These are phyloP conservation scores for Russula compacta DNA, from an alignment of 768 basidiomycete genomes.

Conservation along the genomic window DNA sequence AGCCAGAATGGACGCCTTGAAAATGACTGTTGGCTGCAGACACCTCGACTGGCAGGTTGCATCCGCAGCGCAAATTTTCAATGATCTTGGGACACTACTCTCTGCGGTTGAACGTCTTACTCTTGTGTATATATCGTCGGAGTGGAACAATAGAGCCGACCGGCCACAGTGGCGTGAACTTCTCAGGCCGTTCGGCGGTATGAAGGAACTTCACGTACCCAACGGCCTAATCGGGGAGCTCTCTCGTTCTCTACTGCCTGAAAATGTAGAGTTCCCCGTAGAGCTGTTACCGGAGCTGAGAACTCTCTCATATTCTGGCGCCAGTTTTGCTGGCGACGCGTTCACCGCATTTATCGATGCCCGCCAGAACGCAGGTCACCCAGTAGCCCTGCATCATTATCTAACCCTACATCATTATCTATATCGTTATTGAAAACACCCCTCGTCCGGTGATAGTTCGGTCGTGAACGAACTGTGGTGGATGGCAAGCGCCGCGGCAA, in stretches of 20 bases:
- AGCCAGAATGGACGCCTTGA: no score
- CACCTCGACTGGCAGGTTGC: neutral
- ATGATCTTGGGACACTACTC: neutral
- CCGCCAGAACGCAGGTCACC: neutral
- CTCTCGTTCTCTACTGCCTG: neutral
- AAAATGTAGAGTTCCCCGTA: neutral
- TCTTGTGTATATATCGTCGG: neutral
- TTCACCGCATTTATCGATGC: conserved; percentile 14
- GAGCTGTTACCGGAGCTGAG: neutral
- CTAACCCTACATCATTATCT: no score
- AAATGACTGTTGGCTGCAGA: neutral
- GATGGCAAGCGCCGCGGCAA: no score
- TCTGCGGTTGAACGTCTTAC: neutral
- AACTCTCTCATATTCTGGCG: neutral
- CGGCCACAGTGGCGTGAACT: neutral
- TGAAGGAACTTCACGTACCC: neutral
- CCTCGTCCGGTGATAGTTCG: no score
- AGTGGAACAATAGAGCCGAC: neutral
- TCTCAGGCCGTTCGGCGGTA: neutral
- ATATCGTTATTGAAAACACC: no score
- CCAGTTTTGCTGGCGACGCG: no score
- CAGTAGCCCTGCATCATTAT: neutral
- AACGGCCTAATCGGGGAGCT: neutral
- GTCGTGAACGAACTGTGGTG: no score
- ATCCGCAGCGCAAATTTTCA: neutral